These are phyloP conservation scores for Penicillium odoratum DNA, from an alignment of 495 filamentous ascomycete genomes.

Conservation along the genomic window DNA sequence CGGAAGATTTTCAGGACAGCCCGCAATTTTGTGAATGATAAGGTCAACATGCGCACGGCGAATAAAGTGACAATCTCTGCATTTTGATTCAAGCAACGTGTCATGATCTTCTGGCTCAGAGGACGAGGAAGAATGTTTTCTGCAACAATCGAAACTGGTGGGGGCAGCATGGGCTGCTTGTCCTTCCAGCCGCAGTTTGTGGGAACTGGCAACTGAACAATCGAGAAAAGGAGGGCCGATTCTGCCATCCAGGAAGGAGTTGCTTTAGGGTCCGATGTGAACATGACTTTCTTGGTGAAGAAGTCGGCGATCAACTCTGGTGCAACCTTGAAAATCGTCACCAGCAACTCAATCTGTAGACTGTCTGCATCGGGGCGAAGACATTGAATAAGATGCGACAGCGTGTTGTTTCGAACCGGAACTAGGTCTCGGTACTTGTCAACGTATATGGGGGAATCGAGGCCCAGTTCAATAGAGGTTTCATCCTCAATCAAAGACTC, in stretches of 20 bases:
- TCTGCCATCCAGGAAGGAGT: constrained; percentile 94
- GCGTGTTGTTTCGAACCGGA: constrained; percentile 70
- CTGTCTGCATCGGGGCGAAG: constrained; percentile 80
- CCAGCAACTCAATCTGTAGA: constrained; percentile 76
- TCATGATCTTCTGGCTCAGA: constrained; percentile 71
- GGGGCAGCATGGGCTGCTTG: constrained; percentile 57
- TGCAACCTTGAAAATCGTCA: constrained; percentile 73
- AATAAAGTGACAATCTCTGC: constrained; percentile 77
- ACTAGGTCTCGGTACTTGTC: constrained; percentile 63
- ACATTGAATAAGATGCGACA: constrained; percentile 74
- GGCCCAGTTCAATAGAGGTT: constrained; percentile 61
- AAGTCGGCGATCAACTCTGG: constrained; percentile 86
- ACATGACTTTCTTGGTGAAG: constrained; percentile 74
- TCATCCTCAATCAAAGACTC: constrained; percentile 46
- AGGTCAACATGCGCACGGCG: constrained; percentile 70
- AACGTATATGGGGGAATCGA: constrained; percentile 66
- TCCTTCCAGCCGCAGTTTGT: constrained; percentile 64
- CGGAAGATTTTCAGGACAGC: constrained; percentile 47
- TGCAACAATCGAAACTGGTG: constrained; percentile 70
- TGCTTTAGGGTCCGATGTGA: constrained; percentile 86
- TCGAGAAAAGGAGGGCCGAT: constrained; percentile 79
- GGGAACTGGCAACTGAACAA: constrained; percentile 71
- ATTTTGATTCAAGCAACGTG: constrained; percentile 74
- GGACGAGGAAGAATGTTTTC: constrained; percentile 87
- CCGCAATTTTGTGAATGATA: constrained; percentile 77